phyloP scores from a whole-genome alignment of 1,139 yeast genomes.

The Blastobotrys malaysiensis region DNA sequence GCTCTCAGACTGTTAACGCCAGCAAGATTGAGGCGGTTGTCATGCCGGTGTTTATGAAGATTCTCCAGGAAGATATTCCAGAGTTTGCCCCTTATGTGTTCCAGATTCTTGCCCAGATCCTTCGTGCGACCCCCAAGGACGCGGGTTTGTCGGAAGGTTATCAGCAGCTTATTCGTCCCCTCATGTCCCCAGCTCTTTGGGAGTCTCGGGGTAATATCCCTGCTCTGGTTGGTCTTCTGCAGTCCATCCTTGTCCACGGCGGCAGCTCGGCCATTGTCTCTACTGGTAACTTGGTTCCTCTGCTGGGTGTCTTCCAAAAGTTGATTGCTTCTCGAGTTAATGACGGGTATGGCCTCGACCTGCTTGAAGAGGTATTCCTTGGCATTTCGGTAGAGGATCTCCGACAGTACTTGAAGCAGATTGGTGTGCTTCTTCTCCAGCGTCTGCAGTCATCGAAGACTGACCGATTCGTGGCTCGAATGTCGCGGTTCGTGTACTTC shows the following conservation, averaged over 20 bases:
- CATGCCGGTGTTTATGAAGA: constrained; percentile 60
- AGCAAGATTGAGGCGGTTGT: constrained; percentile 46
- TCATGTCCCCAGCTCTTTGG: constrained; percentile 87
- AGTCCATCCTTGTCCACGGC: constrained; percentile 65
- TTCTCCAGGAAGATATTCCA: constrained; percentile 79
- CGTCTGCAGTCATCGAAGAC: constrained; percentile 78
- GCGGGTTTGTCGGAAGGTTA: constrained; percentile 56
- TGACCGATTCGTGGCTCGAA: constrained; percentile 65
- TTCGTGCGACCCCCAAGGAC: constrained; percentile 56
- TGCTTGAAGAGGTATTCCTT: constrained; percentile 63
- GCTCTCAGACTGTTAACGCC: constrained; percentile 35
- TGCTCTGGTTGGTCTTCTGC: constrained; percentile 75
- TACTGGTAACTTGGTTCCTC: constrained; percentile 53
- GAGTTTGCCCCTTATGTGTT: constrained; percentile 92
- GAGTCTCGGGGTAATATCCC: constrained; percentile 91
- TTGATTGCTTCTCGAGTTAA: constrained; percentile 77
- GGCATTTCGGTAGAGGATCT: constrained; percentile 49
- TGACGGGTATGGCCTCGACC: constrained; percentile 78
- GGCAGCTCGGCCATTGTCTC: constrained; percentile 38
- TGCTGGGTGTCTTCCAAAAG: constrained; percentile 95
- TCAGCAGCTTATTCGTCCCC: constrained; percentile 65
- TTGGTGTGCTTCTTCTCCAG: constrained; percentile 70
- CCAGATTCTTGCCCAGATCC: constrained; percentile 74
- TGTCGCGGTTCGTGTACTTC: constrained; percentile 57
- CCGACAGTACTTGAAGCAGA: constrained; percentile 58